phyloP scores from a whole-genome alignment of 2,329 filamentous ascomycete genomes.

The Sclerotinia glacialis region DNA sequence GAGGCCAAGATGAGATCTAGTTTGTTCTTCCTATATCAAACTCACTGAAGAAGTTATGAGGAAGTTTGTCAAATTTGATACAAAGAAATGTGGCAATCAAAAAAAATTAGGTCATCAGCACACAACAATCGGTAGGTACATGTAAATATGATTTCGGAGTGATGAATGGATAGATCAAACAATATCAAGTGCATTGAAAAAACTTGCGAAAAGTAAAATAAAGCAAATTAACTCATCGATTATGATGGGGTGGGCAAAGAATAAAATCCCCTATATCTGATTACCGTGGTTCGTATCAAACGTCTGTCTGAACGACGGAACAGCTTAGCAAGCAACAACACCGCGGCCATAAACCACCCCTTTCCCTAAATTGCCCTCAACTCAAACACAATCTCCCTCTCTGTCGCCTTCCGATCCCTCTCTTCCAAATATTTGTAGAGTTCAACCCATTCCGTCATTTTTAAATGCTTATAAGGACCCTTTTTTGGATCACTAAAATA shows the following conservation, averaged over 20 bases:
- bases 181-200: background rate
- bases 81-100: background rate
- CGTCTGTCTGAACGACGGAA: background rate
- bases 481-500: conserved; percentile 8
- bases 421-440: background rate
- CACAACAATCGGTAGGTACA: background rate
- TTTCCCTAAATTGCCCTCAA: background rate
- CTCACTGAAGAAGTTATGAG: background rate
- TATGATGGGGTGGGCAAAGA: background rate
- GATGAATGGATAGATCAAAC: background rate
- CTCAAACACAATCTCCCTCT: background rate
- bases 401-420: background rate
- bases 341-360: background rate
- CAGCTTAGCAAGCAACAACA: background rate
- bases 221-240: background rate
- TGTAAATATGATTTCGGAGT: background rate
- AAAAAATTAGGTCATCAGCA: background rate
- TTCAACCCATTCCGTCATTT: background rate
- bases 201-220: background rate
- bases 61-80: background rate
- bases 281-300: background rate
- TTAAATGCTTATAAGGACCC: background rate
- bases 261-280: background rate
- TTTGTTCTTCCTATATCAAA: conserved; percentile 2
- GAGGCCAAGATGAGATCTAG: background rate